phyloP scores from a whole-genome alignment of 352 stramenopile genomes.

The Salisapilia sapeloensis region DNA sequence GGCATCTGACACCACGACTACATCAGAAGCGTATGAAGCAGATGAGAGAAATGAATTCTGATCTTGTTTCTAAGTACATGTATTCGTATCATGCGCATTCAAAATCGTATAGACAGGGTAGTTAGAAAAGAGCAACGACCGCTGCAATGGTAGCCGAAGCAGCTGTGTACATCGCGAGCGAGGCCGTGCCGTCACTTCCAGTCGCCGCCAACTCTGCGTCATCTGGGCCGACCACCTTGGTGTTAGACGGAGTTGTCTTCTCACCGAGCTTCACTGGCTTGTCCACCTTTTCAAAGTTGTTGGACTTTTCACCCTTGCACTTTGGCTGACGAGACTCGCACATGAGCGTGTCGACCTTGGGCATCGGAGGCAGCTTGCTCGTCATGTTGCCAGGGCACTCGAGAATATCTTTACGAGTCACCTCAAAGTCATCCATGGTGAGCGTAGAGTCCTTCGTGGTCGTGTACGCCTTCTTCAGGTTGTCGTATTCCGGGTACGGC shows the following conservation, averaged over 20 bases:
- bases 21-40: background rate
- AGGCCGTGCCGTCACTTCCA: too few species aligned
- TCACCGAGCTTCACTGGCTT: slow-evolving; percentile 11
- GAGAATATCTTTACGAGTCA: slow-evolving; percentile 14
- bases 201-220: too few species aligned
- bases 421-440: slow-evolving; percentile 15
- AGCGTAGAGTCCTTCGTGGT: slow-evolving; percentile 39
- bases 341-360: slow-evolving; percentile 19
- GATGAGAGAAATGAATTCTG: background rate
- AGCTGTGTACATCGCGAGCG: background rate
- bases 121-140: background rate
- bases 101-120: background rate
- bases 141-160: background rate
- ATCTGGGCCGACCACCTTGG: too few species aligned
- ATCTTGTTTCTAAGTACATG: too few species aligned
- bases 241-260: too few species aligned
- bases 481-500: slow-evolving; percentile 53
- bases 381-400: slow-evolving; percentile 20
- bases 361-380: slow-evolving; percentile 6
- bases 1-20: background rate
- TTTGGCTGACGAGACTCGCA: slow-evolving; percentile 29
- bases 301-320: slow-evolving; percentile 37
- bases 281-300: slow-evolving; percentile 17
- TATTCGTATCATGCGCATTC: too few species aligned
- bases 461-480: slow-evolving; percentile 60